phyloP scores from a whole-genome alignment of 257 asterid species.

The Eucommia ulmoides region DNA sequence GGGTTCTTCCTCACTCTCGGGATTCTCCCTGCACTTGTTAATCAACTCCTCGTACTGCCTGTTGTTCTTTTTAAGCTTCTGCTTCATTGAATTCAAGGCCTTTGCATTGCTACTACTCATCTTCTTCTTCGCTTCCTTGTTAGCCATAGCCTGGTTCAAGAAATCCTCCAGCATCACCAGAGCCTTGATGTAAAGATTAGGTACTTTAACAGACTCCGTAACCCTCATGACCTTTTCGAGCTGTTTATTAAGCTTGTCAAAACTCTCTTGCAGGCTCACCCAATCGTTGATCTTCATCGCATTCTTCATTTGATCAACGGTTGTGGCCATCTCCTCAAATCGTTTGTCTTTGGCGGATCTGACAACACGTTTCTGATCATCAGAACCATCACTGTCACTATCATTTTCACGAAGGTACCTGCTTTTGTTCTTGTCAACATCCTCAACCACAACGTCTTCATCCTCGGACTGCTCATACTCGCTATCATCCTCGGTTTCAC shows the following conservation, averaged over 20 bases:
- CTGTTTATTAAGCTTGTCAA: conserved; percentile 94
- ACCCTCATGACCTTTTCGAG: conserved; percentile 84
- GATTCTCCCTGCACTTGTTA: conserved; percentile 68
- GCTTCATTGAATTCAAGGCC: conserved; percentile 92
- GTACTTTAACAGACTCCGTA: conserved; percentile 53
- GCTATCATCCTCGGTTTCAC: conserved; percentile 46
- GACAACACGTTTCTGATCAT: conserved; percentile 61
- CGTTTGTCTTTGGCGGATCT: conserved; percentile 77
- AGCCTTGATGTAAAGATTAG: conserved; percentile 77
- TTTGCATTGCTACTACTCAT: conserved; percentile 95
- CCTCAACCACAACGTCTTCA: conserved; percentile 27
- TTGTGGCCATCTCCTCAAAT: conserved; percentile 67
- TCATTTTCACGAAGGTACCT: conserved; percentile 31
- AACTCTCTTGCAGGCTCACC: conserved; percentile 86
- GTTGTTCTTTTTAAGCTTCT: conserved; percentile 82
- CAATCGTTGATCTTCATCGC: conserved; percentile 94
- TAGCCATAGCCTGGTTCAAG: conserved; percentile 66
- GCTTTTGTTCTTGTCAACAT: conserved; percentile 16
- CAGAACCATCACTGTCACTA: conserved; percentile 62
- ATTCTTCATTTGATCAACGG: conserved; percentile 89
- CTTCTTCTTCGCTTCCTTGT: conserved; percentile 94
- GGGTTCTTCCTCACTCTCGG: conserved; percentile 65
- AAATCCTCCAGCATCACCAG: conserved; percentile 84
- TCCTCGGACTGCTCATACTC: conserved; percentile 27
- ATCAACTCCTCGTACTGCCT: conserved; percentile 71